Base-by-base conservation (phyloP, 2,329 filamentous ascomycete genomes). In the Alternaria viburni region DNA sequence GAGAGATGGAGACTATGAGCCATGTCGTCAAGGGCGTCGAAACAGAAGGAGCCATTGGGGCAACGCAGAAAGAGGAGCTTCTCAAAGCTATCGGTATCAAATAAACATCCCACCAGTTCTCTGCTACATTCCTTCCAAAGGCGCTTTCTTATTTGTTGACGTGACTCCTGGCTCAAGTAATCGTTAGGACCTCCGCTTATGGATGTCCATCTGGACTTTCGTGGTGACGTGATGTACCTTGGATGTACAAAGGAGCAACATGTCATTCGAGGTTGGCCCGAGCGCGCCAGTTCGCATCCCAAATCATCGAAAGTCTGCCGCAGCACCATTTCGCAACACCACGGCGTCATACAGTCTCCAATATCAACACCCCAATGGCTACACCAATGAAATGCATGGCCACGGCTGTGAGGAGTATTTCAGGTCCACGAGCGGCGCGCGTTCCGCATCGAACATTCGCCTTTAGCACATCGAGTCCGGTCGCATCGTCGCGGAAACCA, bases 1-100 rank as follows among this genome's bases (percentile, higher is more conserved):
- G 67, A 30, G 82, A 84, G 70, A 78, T 83, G 8, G 82, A 83
- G 66, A 78, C 70, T 0, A 83, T 84, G 81, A 77, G 75, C 7
- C 82, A 83, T 30, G 73, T 83, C 4, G 81, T 83, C 5, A 78
- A 76, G 50, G 74, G 71, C 19, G 61, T 81, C 19, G 78, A 77
- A 21, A 50, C 4, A 66, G 21, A 58, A 15, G 67, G 59, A 10
- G 54, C 45, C 15, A 55, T 26, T 15, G 47, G 32, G 1, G 63
- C 43, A 41, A 23, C 36, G 52, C 69, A 69, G 57, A 77, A 73
- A 57, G 68, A 73, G 4, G 73, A 72, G 45, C 77, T 80, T 41
- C 58, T 80, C 28, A 74, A 74, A 59, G 77, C 76, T 5, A 71
- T 77, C 5, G 76, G 76, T 23, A 78, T 80, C 43, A 79, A 75